Conservation (phyloP, 768 basidiomycete species). For the Solioccasus polychromus region DNA sequence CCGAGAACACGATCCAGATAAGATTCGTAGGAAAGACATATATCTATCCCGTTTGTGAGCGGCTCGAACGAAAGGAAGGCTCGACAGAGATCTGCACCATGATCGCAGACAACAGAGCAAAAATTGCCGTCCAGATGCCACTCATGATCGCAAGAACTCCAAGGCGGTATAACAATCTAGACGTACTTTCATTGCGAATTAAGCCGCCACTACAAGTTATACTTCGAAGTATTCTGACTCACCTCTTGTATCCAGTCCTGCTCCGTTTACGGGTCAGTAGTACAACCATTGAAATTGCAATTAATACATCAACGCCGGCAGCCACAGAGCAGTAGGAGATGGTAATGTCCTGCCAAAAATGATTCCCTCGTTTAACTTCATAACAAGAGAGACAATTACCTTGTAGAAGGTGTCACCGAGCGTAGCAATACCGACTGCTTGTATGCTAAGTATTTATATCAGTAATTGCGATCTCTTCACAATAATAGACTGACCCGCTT, state of each 20-base stretch:
- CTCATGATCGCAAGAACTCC: conserved; percentile 11
- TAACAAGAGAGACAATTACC: neutral
- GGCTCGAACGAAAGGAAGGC: conserved; percentile 34
- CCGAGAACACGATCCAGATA: neutral
- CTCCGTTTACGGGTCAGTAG: conserved; percentile 5
- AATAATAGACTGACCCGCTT: conserved; percentile 2
- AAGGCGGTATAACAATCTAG: conserved; percentile 6
- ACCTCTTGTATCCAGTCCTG: neutral
- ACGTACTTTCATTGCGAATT: neutral
- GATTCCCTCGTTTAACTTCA: neutral
- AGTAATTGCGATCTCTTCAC: neutral
- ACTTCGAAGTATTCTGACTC: neutral
- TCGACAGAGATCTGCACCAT: too few species aligned
- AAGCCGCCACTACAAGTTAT: too few species aligned
- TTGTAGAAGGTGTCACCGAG: neutral
- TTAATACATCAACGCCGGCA: conserved; percentile 6
- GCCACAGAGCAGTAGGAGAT: neutral
- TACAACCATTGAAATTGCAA: conserved; percentile 1
- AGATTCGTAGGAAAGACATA: neutral
- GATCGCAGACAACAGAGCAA: conserved; percentile 49
- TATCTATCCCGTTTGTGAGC: neutral
- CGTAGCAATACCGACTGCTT: neutral
- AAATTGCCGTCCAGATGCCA: conserved; percentile 51
- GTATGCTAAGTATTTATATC: neutral
- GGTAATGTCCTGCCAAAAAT: neutral